These are phyloP conservation scores for Quercus agrifolia DNA, from an alignment of 306 rosid genomes.

Conservation along the genomic window DNA sequence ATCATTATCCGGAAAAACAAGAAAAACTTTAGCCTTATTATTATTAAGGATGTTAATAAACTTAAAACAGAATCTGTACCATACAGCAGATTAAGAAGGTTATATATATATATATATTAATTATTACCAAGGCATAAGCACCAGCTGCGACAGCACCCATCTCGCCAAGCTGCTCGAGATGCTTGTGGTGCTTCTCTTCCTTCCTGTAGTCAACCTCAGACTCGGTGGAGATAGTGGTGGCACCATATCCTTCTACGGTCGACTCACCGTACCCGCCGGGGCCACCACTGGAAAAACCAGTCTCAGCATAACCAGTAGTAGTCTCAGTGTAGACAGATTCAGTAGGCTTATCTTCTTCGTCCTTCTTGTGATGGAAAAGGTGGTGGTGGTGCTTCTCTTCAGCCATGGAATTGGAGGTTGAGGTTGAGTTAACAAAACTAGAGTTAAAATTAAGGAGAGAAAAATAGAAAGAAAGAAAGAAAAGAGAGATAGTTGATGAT, in stretches of 20 bases:
- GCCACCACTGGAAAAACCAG: background rate
- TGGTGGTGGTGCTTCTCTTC: slow-evolving; percentile 50
- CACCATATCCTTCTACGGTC: background rate
- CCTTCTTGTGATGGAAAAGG: slow-evolving; percentile 51
- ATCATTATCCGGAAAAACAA: background rate
- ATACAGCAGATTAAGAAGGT: no score
- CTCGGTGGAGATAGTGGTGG: background rate
- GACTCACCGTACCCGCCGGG: background rate
- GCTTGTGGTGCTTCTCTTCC: slow-evolving; percentile 76
- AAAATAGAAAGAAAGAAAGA: background rate
- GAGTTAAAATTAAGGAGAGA: no score
- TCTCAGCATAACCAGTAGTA: background rate
- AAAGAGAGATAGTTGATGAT: background rate
- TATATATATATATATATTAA: no score
- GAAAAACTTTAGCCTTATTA: no score
- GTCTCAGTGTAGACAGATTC: background rate
- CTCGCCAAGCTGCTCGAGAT: slow-evolving; percentile 48
- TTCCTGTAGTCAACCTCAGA: slow-evolving; percentile 42
- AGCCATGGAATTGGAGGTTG: slow-evolving; percentile 35
- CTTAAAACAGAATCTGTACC: no score
- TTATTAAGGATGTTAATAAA: no score
- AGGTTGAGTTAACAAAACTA: no score
- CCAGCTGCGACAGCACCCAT: slow-evolving; percentile 51
- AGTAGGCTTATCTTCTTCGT: slow-evolving; percentile 30
- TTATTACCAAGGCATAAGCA: slow-evolving; percentile 61